phyloP scores from a whole-genome alignment of 805 yeast genomes.

The Hanseniaspora nectarophila region DNA sequence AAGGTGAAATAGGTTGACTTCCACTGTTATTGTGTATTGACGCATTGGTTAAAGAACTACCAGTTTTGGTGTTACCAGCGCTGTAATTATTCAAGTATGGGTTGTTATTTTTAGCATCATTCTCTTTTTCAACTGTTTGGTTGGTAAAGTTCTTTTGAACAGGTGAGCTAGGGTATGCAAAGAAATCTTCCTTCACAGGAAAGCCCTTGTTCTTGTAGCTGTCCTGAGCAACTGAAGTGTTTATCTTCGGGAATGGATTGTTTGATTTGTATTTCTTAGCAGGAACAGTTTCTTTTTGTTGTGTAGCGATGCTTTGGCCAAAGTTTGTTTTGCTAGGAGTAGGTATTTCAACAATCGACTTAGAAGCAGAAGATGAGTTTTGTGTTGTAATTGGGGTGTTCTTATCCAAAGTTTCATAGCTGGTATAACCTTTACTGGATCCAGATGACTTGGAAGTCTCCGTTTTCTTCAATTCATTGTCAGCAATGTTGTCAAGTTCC shows the following conservation, averaged over 20 bases:
- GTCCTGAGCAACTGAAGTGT: constrained; percentile 1
- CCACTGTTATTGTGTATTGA: constrained; percentile 1
- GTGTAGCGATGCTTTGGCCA: neutral
- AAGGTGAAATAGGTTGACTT: constrained; percentile 7
- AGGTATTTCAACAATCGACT: neutral
- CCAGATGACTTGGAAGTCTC: constrained; percentile 1
- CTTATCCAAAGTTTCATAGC: neutral
- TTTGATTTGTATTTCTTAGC: constrained; percentile 25
- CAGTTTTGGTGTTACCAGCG: neutral
- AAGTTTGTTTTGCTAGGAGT: neutral
- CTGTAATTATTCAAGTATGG: neutral
- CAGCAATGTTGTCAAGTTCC: neutral
- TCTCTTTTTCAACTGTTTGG: neutral
- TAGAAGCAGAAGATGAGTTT: neutral
- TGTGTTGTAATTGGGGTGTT: neutral
- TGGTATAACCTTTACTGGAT: neutral
- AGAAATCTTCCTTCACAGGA: constrained; percentile 3
- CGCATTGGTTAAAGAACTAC: neutral
- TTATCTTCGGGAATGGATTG: constrained; percentile 28
- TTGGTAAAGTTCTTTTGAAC: neutral
- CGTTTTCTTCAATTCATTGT: neutral
- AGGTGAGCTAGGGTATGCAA: neutral
- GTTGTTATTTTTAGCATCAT: neutral
- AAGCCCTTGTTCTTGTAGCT: constrained; percentile 12
- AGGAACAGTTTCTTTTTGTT: neutral